phyloP scores from a whole-genome alignment of 2,329 filamentous ascomycete genomes.

The Penicillium janthinellum region DNA sequence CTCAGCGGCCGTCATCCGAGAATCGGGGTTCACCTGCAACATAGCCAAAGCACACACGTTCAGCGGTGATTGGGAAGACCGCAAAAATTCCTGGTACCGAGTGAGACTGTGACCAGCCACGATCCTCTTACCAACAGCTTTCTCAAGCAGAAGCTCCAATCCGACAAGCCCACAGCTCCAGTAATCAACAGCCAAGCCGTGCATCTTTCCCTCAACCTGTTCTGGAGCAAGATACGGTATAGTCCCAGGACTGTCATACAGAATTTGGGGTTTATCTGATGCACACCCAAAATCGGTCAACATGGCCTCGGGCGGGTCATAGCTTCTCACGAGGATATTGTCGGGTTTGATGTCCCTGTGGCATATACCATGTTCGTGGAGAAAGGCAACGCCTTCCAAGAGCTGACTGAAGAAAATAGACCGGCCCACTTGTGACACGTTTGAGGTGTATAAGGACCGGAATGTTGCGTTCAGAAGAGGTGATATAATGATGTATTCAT shows the following conservation, averaged over 20 bases:
- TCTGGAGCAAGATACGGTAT: not conserved
- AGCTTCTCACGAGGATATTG: conserved; percentile 8
- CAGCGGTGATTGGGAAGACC: not conserved
- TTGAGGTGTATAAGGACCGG: not conserved
- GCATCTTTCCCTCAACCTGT: not conserved
- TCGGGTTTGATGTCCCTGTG: conserved; percentile 11
- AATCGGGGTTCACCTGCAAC: not conserved
- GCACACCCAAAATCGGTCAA: conserved; percentile 9
- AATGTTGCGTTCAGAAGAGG: not conserved
- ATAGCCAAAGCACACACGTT: not conserved
- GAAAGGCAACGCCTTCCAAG: not conserved
- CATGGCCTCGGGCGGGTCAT: conserved; percentile 9
- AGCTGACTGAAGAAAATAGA: not conserved
- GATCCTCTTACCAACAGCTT: not conserved
- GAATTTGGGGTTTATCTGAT: not conserved
- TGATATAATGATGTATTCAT: not conserved
- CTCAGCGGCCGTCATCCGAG: not conserved
- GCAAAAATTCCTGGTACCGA: not conserved
- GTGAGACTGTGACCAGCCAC: not conserved
- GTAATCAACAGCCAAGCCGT: not conserved
- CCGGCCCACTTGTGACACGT: not conserved
- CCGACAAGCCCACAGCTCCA: not conserved
- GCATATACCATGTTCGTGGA: not conserved
- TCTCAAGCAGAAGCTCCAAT: not conserved
- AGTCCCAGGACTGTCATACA: not conserved